Percentiles rank a stretch among this genome's conserved stretches.
Conservation (phyloP, 495 filamentous ascomycete species). For the Aspergillus olivimuriae region DNA sequence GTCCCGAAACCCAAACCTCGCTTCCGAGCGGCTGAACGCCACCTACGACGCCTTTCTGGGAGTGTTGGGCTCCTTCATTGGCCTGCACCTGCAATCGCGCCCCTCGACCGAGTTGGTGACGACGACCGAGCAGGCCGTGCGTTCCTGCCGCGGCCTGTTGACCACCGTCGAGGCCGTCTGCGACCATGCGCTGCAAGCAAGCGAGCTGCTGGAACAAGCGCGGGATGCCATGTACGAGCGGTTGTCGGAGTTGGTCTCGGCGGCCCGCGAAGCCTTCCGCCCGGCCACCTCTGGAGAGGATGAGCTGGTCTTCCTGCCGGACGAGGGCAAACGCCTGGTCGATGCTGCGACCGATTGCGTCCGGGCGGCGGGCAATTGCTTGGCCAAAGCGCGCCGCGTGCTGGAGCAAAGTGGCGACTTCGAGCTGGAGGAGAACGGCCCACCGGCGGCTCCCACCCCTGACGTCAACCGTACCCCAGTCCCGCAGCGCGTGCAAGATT, state of each 20-base stretch:
- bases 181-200: conserved; percentile 63
- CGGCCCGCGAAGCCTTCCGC: conserved; percentile 70
- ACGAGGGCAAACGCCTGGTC: conserved; percentile 72
- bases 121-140: conserved; percentile 70
- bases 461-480: conserved; percentile 14
- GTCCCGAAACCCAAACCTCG: conserved; percentile 45
- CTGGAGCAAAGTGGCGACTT: conserved; percentile 93
- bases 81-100: conserved; percentile 81
- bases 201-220: conserved; percentile 57
- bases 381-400: conserved; percentile 74
- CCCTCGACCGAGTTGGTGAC: conserved; percentile 75
- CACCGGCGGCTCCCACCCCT: conserved; percentile 27
- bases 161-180: conserved; percentile 78
- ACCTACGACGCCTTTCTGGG: conserved; percentile 85
- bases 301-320: conserved; percentile 69
- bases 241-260: conserved; percentile 70
- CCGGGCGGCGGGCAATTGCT: conserved; percentile 82
- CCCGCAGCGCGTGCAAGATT: conserved; percentile 10
- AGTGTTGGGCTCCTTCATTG: conserved; percentile 85
- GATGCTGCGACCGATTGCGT: conserved; percentile 85
- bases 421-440: conserved; percentile 61
- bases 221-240: conserved; percentile 73
- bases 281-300: conserved; percentile 55
- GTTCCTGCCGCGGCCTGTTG: conserved; percentile 71
- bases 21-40: conserved; percentile 60